Base-by-base conservation (phyloP, 768 basidiomycete genomes). In the Termitomyces eurrhizus region DNA sequence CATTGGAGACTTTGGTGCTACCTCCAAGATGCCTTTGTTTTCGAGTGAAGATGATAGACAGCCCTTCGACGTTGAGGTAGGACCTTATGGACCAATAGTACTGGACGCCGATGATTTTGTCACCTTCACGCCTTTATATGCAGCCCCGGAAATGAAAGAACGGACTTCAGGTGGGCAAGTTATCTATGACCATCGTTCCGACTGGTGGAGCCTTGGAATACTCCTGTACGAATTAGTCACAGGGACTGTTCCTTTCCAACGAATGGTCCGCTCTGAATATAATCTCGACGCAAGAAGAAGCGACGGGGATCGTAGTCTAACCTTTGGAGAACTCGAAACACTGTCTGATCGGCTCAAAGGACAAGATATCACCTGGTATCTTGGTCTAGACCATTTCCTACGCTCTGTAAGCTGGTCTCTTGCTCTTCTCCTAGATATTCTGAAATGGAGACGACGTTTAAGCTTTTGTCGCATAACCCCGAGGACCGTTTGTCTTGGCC, bases 1-100 rank as follows among this genome's bases (percentile, higher is more conserved):
- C 64, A 86, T 89, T 29, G 82, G 83, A 7, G 84, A 88, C 65
- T 86, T 88, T 69, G 84, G 85, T 16, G 82, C 85, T 41, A 83
- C 87, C 6, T 69, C 65, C 5, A 61, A 66, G 36, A 65, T 74
- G 51, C 72, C 67, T 44, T 55, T 54, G 33, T 32, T 42, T 45
- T 52, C 56, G 13, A 14, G 29, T 14, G 48, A 18, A n/a, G 49
- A 7, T 26, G 26, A 26, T 39, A 24, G 1, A 13, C 29, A 18
- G 6, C 6, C 35, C 35, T 36, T n/a, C 3, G 18, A 7, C 29
- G 21, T 14, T 45, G 35, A 59, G 35, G 32, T 11, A 37, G 11
- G 11, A 14, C 24, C 29, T 7, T 64, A 50, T 61, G 61, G 64
- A 26, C 56, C 62, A 4, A 68, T 74, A 32, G 63, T 69, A 3